Evolutionary conservation across 371 early-diverging fungal genomes (phyloP).

Genomic region (Actinomucor elegans): DNA sequence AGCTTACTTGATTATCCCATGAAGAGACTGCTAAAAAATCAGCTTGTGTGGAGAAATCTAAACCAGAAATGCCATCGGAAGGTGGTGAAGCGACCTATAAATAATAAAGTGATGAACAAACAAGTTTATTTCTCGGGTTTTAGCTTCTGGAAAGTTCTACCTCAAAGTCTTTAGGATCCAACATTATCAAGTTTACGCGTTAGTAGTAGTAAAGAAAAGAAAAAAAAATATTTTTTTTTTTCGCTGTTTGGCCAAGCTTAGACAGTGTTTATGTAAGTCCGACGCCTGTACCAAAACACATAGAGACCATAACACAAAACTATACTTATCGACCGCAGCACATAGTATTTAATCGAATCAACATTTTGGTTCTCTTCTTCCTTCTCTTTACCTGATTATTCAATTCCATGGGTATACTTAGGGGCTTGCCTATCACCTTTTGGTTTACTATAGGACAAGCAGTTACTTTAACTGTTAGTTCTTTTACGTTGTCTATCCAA

Average conservation of each 20-base stretch:
- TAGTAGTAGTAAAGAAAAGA: neutral
- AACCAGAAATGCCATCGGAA: slow-evolving; percentile 78
- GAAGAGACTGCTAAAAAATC: slow-evolving; percentile 86
- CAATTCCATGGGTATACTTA: too few species aligned
- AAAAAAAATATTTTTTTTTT: slow-evolving; percentile 1
- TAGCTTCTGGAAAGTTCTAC: neutral
- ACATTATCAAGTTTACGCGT: slow-evolving; percentile 1
- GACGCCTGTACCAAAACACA: too few species aligned
- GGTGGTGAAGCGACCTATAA: slow-evolving; percentile 69
- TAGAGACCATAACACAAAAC: too few species aligned
- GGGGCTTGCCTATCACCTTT: neutral
- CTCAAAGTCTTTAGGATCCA: slow-evolving; percentile 34
- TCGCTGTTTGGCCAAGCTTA: too few species aligned
- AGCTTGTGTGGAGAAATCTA: slow-evolving; percentile 80
- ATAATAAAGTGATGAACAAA: neutral
- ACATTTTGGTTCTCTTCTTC: too few species aligned
- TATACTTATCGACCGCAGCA: too few species aligned
- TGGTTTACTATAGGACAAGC: neutral
- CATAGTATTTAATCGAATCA: too few species aligned
- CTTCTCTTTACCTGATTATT: too few species aligned
- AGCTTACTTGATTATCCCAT: slow-evolving; percentile 89
- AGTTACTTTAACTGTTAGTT: neutral
- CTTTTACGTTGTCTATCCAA: slow-evolving; percentile 16
- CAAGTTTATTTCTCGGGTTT: neutral
- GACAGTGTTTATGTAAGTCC: too few species aligned